Evolutionary conservation across 352 stramenopile genomes (phyloP), one percentile per base, ranked within the genome.

Genomic region (Globisporangium spiculum): DNA sequence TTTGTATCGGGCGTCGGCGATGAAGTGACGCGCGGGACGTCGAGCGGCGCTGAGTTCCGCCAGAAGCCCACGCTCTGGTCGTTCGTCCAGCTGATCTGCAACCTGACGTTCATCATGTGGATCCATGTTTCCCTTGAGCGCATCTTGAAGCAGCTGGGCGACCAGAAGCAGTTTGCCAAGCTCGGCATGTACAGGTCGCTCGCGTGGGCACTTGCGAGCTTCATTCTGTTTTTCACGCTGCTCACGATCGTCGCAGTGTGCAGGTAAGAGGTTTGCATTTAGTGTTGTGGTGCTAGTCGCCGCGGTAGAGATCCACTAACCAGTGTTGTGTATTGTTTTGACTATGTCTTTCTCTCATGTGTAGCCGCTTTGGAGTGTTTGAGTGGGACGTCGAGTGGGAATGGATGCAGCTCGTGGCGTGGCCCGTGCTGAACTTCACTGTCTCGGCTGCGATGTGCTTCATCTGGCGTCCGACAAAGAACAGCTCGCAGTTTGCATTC

Each of bases 361-460:
- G 26, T 24, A 91, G 86, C 65, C 85, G 83, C 36, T 75, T 96
- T 26, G 88, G 90, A 7, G 79, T 94, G 16, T 96, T 96, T 57
- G 91, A 94, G 69, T 97, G 89, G 90, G 85, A 93, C 56, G 91
- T 96, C 50, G 87, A 97, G 70, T 97, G 86, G 82, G 86, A 96
- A 66, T 97, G 91, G 91, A 93, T 94, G 79, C 84, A 96, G 66
- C 79, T 96, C n/a, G 91, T 97, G 38, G 88, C 88, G 26, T 97
- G 90, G 89, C 89, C 91, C 16, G 85, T 97, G 53, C 80, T 97
- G 50, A 97, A 97, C 74, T 97, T 97, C 63, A 94, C 79, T 2
- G 89, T 97, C 18, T 93, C 91, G 62, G 76, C 85, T 14, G 87
- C 91, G 1, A 96, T 97, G 83, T 92, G 89, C 65, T 77, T 94